phyloP scores from a whole-genome alignment of 208 protist species.

The Acanthamoeba castellanii region DNA sequence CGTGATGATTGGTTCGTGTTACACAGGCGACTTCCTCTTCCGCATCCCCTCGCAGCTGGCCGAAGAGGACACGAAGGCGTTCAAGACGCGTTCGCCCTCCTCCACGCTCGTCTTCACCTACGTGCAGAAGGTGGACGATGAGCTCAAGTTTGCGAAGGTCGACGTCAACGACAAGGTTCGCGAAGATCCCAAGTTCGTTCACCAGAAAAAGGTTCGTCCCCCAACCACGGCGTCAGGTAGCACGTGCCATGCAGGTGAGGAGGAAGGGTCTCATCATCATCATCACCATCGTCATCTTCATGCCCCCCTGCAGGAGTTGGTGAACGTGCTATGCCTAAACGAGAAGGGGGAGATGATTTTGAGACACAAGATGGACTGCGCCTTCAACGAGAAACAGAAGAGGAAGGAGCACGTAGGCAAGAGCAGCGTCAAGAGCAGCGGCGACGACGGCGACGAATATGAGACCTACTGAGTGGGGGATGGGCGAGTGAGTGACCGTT shows the following conservation, averaged over 20 bases:
- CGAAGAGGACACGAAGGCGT: constrained; percentile 47
- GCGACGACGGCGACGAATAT: constrained; percentile 57
- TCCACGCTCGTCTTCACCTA: constrained; percentile 64
- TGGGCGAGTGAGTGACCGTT: no score
- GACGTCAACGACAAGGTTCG: constrained; percentile 47
- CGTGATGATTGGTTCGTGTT: neutral
- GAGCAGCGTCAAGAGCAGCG: neutral
- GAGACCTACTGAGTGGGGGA: constrained; percentile 10
- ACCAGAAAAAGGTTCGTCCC: constrained; percentile 29
- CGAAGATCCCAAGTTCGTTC: constrained; percentile 61
- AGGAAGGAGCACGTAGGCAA: neutral
- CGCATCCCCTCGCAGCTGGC: constrained; percentile 63
- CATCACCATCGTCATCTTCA: neutral
- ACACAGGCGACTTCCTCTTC: constrained; percentile 70
- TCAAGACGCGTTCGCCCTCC: constrained; percentile 60
- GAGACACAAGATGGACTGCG: constrained; percentile 42
- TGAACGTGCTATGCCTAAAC: constrained; percentile 63
- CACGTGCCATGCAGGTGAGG: neutral
- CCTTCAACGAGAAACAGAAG: constrained; percentile 73
- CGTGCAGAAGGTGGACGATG: constrained; percentile 49
- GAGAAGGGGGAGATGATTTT: constrained; percentile 55
- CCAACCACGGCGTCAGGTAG: no score
- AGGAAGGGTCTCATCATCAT: neutral
- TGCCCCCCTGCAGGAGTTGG: neutral
- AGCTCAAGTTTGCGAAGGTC: constrained; percentile 40